These are phyloP conservation scores for Rhynchospora pubera DNA, from an alignment of 176 grass and related monocot genomes.

Conservation along the genomic window DNA sequence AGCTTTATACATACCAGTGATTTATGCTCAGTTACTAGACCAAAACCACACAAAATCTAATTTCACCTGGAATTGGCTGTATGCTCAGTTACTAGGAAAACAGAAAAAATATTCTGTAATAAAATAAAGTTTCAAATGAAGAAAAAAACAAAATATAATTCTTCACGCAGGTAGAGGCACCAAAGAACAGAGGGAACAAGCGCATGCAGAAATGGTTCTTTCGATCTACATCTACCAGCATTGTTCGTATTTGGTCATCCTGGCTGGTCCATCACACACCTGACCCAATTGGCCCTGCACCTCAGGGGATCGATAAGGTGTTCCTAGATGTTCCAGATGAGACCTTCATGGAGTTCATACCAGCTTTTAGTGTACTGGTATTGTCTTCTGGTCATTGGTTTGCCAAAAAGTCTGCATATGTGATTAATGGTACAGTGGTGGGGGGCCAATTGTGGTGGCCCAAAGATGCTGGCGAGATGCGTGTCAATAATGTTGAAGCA, in stretches of 20 bases:
- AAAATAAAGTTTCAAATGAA: background rate
- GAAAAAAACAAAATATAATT: background rate
- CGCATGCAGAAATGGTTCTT: conserved; percentile 66
- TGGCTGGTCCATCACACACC: conserved; percentile 66
- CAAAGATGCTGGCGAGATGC: conserved; percentile 49
- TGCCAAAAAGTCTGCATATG: conserved; percentile 65
- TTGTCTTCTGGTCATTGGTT: conserved; percentile 96
- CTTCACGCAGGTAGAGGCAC: conserved; percentile 55
- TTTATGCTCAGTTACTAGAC: background rate
- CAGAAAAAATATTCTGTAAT: background rate
- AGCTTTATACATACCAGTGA: background rate
- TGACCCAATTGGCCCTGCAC: conserved; percentile 48
- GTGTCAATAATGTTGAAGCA: conserved; percentile 66
- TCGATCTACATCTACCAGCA: conserved; percentile 65
- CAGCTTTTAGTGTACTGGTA: conserved; percentile 70
- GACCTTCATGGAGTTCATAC: conserved; percentile 70
- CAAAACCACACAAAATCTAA: background rate
- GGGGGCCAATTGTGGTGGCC: conserved; percentile 95
- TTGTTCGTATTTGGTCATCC: conserved; percentile 83
- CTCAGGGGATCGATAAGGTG: conserved; percentile 63
- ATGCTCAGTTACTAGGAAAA: background rate
- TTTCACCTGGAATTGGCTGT: background rate
- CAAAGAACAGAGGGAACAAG: conserved; percentile 62
- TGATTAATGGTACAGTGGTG: conserved; percentile 47
- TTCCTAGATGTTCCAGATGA: conserved; percentile 80